Evolutionary conservation across 495 filamentous ascomycete genomes (phyloP).

Genomic region (Coniosporium apollinis): DNA sequence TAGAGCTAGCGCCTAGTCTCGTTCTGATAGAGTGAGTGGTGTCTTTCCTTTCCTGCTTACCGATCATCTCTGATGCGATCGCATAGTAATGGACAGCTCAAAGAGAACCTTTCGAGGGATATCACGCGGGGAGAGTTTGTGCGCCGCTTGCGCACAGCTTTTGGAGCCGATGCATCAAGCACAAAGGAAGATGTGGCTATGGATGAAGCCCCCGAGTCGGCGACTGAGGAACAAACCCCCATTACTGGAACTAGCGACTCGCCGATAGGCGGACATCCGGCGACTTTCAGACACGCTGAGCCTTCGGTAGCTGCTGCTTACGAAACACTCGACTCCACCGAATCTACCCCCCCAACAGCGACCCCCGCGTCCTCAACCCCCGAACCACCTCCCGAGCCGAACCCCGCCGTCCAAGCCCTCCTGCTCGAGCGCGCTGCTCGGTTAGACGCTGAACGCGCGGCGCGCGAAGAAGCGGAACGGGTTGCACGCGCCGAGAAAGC

Average conservation of each 20-base stretch:
- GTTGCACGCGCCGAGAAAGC: conserved; percentile 11
- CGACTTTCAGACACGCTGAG: too few relatives aligned
- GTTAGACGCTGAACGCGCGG: conserved; percentile 7
- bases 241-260: too few relatives aligned
- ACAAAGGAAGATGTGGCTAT: too few relatives aligned
- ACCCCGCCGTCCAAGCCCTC: conserved; percentile 1
- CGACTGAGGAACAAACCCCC: too few relatives aligned
- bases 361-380: background rate
- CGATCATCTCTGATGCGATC: conserved; percentile 1
- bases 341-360: background rate
- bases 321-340: background rate
- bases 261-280: too few relatives aligned
- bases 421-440: conserved; percentile 10
- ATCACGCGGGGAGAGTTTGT: conserved; percentile 6
- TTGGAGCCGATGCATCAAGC: conserved; percentile 2
- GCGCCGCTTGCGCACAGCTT: conserved; percentile 4
- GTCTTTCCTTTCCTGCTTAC: background rate
- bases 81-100: conserved; percentile 9
- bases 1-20: conserved; percentile 54
- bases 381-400: background rate
- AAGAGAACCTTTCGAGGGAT: conserved; percentile 7
- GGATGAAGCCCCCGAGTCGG: too few relatives aligned
- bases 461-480: conserved; percentile 7
- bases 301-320: too few relatives aligned
- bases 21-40: conserved; percentile 63